Conservation (phyloP, 2,329 filamentous ascomycete genomes). For the Lecanosticta acicola region DNA sequence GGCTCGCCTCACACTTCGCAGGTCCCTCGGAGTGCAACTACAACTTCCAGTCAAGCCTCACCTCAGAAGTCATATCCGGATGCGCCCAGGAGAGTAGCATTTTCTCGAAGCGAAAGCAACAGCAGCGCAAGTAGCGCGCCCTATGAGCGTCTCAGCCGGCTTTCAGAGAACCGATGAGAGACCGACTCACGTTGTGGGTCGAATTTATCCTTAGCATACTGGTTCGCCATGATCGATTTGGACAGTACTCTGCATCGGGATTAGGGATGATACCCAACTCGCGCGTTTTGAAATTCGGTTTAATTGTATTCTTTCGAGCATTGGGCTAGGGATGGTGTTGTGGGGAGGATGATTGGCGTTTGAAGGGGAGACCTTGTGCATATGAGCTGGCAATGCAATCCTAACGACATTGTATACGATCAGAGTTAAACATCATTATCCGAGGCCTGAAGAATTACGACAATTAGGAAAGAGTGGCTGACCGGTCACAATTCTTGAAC, state of each 20-base stretch:
- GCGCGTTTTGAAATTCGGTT: constrained; percentile 4
- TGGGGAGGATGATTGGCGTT: neutral
- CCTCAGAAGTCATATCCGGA: constrained; percentile 21
- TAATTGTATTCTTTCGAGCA: constrained; percentile 2
- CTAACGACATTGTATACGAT: neutral
- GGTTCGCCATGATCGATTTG: constrained; percentile 9
- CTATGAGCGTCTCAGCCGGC: constrained; percentile 4
- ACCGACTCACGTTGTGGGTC: neutral
- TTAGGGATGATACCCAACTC: constrained; percentile 18
- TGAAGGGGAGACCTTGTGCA: neutral
- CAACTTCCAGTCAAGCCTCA: constrained; percentile 20
- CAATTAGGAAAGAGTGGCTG: no score
- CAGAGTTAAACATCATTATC: neutral
- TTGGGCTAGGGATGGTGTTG: neutral
- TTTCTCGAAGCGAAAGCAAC: constrained; percentile 26
- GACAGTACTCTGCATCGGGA: constrained; percentile 6
- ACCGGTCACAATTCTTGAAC: no score
- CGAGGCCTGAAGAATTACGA: no score
- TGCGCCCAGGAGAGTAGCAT: constrained; percentile 24
- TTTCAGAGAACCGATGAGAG: constrained; percentile 8
- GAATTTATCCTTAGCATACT: constrained; percentile 1
- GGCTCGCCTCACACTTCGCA: constrained; percentile 43
- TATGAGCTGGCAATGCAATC: neutral
- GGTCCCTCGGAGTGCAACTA: constrained; percentile 33
- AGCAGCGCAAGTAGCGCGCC: constrained; percentile 5